phyloP scores from a whole-genome alignment of 31 red algal genomes.

The Asparagopsis taxiformis region DNA sequence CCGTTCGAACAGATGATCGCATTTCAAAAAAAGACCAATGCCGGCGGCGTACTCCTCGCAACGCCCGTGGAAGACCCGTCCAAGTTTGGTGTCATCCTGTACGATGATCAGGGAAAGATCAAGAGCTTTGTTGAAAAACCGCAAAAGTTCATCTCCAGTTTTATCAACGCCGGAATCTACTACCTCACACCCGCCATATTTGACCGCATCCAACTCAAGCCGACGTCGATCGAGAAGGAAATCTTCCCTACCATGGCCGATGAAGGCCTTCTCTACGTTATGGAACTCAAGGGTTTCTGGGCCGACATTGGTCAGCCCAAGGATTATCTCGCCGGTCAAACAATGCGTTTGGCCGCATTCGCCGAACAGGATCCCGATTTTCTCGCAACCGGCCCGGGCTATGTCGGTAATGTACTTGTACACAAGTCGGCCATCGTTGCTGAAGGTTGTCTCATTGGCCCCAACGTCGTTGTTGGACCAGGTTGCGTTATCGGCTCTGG shows the following conservation, averaged over 20 bases:
- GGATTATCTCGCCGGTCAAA: conserved; percentile 86
- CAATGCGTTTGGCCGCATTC: conserved; percentile 52
- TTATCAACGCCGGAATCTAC: conserved; percentile 98
- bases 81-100: conserved; percentile 98
- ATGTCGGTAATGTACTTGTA: conserved; percentile 88
- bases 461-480: conserved; percentile 91
- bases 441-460: conserved; percentile 74
- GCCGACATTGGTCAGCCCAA: conserved; percentile 96
- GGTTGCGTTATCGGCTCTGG: conserved; percentile 88
- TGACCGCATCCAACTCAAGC: conserved; percentile 74
- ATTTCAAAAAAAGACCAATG: conserved; percentile 80
- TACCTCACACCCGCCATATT: conserved; percentile 85
- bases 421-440: conserved; percentile 72
- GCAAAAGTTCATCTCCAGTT: conserved; percentile 82
- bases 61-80: conserved; percentile 93
- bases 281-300: conserved; percentile 95
- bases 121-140: conserved; percentile 98
- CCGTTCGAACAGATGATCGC: conserved; percentile 93
- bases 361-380: conserved; percentile 26
- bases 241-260: conserved; percentile 92
- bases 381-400: conserved; percentile 54
- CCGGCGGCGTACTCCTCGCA: conserved; percentile 81
- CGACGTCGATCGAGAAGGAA: conserved; percentile 98
- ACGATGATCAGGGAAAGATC: conserved; percentile 85
- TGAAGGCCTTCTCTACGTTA: conserved; percentile 80